Base-by-base conservation (phyloP, 495 filamentous ascomycete species). In the Penicillium daleae region DNA sequence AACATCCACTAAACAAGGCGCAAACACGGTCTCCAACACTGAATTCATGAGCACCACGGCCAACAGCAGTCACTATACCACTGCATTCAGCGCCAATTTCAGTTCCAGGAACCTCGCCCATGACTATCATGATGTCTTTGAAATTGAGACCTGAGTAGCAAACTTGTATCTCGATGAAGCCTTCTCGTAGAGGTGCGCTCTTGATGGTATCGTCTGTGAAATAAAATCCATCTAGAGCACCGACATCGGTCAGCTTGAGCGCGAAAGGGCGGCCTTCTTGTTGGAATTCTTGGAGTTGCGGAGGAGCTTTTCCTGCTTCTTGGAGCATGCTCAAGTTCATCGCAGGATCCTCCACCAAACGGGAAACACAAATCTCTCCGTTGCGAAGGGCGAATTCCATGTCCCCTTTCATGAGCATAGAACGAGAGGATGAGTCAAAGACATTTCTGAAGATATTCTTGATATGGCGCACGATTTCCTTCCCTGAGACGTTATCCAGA, bases 21-120 rank as follows among this genome's bases (percentile, higher is more conserved):
- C 77, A 80, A 2, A 90, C 82, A 2, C 82, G 80, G 66, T 88
- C 84, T 37, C 86, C 86, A 3, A 75, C 66, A 13, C 73, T 65
- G 64, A 87, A 70, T 31, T 77, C 66, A 12, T 57, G 71, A 6
- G 85, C 80, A 8, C 72, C 71, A 31, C 73, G 57, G 5, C 86
- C 85, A 9, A 87, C 69, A 4, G 64, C 46, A 9, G 63, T 67
- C 4, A 80, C 64, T 9, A 71, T 49, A 44, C 77, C 77, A 59
- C 63, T 66, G 54, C 74, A 76, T 54, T 80, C 78, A 21, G 66
- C 56, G 0, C 76, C 74, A 4, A 80, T 65, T 3, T 46, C 51
- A 6, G 68, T 59, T 3, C 67, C 67, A 7, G 59, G 56, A 3
- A 80, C 58, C 52, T 79, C 74, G 22, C 76, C 76, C 60, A 76